These are phyloP conservation scores for Neopestalotiopsis rosae DNA, from an alignment of 2,329 filamentous ascomycete species.

Conservation along the genomic window DNA sequence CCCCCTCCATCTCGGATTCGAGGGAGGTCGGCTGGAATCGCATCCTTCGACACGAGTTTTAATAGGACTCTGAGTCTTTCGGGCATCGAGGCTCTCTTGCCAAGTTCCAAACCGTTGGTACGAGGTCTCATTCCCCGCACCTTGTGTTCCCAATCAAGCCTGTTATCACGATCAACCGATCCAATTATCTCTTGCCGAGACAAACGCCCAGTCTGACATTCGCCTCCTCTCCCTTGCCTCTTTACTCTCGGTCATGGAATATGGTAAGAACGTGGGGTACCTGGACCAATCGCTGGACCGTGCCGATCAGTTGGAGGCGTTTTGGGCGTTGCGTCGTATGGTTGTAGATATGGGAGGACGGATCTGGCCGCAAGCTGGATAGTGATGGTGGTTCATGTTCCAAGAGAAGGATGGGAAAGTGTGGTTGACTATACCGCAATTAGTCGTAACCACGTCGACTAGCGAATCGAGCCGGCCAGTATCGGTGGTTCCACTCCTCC, in stretches of 20 bases:
- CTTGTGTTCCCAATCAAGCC: conserved; percentile 8
- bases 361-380: not conserved
- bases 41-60: not conserved
- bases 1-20: not conserved
- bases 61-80: not conserved
- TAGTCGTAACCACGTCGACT: conserved; percentile 4
- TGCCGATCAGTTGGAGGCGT: conserved; percentile 1
- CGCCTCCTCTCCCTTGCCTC: not conserved
- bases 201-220: conserved; percentile 11
- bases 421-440: conserved; percentile 4
- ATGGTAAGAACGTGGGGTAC: conserved; percentile 5
- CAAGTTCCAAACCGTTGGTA: conserved; percentile 8
- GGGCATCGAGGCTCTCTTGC: not conserved
- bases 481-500: conserved; percentile 5
- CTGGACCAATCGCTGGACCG: not conserved
- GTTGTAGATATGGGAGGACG: conserved; percentile 6
- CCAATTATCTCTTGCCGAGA: conserved; percentile 7
- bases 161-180: not conserved
- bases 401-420: not conserved
- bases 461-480: conserved; percentile 8
- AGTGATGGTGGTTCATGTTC: not conserved
- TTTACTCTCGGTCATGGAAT: not conserved
- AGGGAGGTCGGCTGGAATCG: not conserved
- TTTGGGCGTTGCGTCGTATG: not conserved
- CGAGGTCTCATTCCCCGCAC: conserved; percentile 8